These are phyloP conservation scores for Gonium pectorale DNA, from an alignment of 139 green algal genomes.

Conservation along the genomic window DNA sequence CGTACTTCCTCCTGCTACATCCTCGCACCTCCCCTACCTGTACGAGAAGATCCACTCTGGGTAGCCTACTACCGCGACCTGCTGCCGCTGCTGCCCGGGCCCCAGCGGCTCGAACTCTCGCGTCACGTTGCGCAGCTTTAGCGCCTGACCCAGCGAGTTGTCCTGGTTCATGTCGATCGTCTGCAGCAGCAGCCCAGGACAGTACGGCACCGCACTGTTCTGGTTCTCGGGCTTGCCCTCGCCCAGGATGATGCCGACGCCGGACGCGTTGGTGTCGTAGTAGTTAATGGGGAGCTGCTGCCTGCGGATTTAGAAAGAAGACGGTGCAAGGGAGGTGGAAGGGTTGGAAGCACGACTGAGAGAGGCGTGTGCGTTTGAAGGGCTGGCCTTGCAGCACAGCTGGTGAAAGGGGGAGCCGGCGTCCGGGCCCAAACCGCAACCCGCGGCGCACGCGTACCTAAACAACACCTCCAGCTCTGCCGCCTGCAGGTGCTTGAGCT, in stretches of 20 bases:
- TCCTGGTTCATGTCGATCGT: conserved; percentile 92
- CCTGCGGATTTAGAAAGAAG: background rate
- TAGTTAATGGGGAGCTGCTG: conserved; percentile 69
- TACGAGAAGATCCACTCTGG: conserved; percentile 48
- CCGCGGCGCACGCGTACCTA: background rate
- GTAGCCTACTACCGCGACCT: conserved; percentile 37
- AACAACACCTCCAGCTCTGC: conserved; percentile 15
- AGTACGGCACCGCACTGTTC: conserved; percentile 84
- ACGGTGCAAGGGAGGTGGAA: too few relatives aligned
- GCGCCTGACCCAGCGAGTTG: conserved; percentile 83
- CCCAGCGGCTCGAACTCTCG: conserved; percentile 27
- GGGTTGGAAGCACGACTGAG: too few relatives aligned
- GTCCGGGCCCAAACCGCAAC: too few relatives aligned
- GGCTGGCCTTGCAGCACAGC: too few relatives aligned
- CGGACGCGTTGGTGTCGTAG: conserved; percentile 21
- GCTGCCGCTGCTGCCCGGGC: background rate
- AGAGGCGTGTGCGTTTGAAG: too few relatives aligned
- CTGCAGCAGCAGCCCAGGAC: conserved; percentile 75
- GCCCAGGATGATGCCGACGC: conserved; percentile 67
- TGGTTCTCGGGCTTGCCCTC: conserved; percentile 92
- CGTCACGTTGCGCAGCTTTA: conserved; percentile 79
- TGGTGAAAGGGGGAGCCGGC: too few relatives aligned
- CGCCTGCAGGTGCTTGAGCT: conserved; percentile 9
- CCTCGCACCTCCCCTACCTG: background rate
- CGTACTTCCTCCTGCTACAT: too few relatives aligned